Conservation (phyloP, 2,329 filamentous ascomycete genomes). For the Neofusicoccum cordaticola region DNA sequence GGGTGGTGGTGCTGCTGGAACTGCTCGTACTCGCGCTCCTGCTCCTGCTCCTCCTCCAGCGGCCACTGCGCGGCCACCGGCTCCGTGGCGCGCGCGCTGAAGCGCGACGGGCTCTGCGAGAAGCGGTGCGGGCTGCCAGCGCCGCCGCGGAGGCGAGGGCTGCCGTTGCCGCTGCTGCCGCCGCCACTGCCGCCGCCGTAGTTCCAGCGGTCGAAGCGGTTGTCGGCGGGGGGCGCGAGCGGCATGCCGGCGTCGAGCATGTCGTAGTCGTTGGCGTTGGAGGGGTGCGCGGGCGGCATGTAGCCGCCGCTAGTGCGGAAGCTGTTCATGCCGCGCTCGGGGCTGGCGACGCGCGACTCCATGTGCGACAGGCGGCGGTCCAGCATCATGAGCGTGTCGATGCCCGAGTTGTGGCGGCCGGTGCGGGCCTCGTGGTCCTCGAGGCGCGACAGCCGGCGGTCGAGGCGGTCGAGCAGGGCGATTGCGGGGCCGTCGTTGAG, state of each 20-base stretch:
- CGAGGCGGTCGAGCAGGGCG: slow-evolving; percentile 16
- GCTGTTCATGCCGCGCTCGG: neutral
- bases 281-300: neutral
- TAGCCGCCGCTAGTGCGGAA: neutral
- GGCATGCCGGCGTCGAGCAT: neutral
- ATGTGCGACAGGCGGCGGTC: slow-evolving; percentile 7
- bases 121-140: neutral
- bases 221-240: neutral
- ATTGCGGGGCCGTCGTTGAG: neutral
- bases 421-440: slow-evolving; percentile 9
- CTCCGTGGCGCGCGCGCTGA: neutral
- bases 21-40: neutral
- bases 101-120: slow-evolving; percentile 3
- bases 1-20: neutral
- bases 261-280: neutral
- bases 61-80: neutral
- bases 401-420: neutral
- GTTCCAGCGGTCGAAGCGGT: slow-evolving; percentile 9
- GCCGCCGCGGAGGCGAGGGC: neutral
- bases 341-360: slow-evolving; percentile 4
- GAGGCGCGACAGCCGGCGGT: slow-evolving; percentile 11
- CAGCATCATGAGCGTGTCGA: slow-evolving; percentile 8
- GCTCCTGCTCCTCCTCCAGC: neutral
- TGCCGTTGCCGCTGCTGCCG: neutral
- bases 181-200: neutral